Conservation (phyloP, 352 stramenopile genomes). For the Thalassiosira exigua region DNA sequence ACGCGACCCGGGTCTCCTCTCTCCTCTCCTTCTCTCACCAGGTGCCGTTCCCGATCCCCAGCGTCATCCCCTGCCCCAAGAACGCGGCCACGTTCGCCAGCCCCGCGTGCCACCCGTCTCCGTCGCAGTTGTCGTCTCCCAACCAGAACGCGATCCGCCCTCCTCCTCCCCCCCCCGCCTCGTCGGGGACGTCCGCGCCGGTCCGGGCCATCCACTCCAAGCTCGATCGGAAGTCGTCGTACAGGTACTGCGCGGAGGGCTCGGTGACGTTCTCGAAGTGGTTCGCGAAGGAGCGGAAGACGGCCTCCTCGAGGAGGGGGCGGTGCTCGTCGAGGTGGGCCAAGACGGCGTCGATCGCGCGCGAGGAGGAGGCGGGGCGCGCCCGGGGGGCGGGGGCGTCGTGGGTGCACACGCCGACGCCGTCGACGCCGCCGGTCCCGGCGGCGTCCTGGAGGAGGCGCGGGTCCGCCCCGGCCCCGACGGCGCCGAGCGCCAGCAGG, state of each 20-base stretch:
- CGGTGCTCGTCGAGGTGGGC: constrained; percentile 8
- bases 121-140: constrained; percentile 30
- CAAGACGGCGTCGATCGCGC: constrained; percentile 13
- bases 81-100: constrained; percentile 44
- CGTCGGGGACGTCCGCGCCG: not conserved
- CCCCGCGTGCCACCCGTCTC: constrained; percentile 38
- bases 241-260: constrained; percentile 11
- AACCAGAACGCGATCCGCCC: constrained; percentile 27
- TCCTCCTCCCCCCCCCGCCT: not conserved
- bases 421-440: not conserved
- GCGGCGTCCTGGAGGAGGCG: too few relatives aligned
- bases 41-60: constrained; percentile 23
- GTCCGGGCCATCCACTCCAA: constrained; percentile 23
- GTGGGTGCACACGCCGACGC: not conserved
- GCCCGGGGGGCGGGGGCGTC: not conserved
- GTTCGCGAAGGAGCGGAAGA: not conserved
- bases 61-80: constrained; percentile 36
- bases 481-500: too few relatives aligned
- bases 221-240: constrained; percentile 16
- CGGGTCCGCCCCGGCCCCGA: too few relatives aligned
- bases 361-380: not conserved
- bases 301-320: not conserved
- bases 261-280: not conserved
- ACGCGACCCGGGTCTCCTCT: too few relatives aligned
- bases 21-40: too few relatives aligned